Evolutionary conservation across 179 eudicot genomes (phyloP), one percentile per base, ranked within the genome.

Genomic region (Beta lomatogona): DNA sequence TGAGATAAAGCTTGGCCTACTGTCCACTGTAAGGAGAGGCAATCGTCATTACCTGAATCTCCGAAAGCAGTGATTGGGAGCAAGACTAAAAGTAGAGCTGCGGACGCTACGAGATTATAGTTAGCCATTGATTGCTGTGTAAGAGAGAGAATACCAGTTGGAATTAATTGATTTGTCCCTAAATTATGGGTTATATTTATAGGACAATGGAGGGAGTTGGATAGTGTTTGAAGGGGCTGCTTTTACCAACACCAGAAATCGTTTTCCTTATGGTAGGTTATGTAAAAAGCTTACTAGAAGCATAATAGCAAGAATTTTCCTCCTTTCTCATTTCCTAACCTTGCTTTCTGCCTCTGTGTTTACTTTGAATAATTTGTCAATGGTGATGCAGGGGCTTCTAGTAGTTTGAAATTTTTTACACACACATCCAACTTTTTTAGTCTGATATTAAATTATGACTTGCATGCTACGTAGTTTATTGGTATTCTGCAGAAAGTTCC

Each of bases 41-140:
- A 2, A 36, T 36, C 41, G 41, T 36, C 3, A n/a, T 73, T 84
- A 81, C 84, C 74, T 7, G 46, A 57, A 60, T 84, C 84, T 28
- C 82, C 87, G 13, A 73, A 81, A 18, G 76, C 84, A 46, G 82
- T 77, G 45, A 45, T 73, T 52, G 76, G 48, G 31, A 73, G 65
- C 67, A 81, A 73, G 44, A 79, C 45, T 28, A 79, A 58, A 83
- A 83, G 48, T 50, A 83, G 79, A 66, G 36, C 31, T 46, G 79
- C 82, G 45, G 50, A 73, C n/a, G 76, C 79, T 52, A 63, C 3
- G 15, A 54, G 15, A 54, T 63, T 54, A 48, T 52, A 73, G 75
- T 15, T 41, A 7, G 76, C 82, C 82, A 78, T 83, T 18, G 53
- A 2, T 64, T n/a, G 53, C 31, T 15, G 31, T 65, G 69, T 55